Evolutionary conservation across 2,329 filamentous ascomycete species (phyloP), one percentile per base, ranked within the genome.

Genomic region (Ustilaginoidea virens): DNA sequence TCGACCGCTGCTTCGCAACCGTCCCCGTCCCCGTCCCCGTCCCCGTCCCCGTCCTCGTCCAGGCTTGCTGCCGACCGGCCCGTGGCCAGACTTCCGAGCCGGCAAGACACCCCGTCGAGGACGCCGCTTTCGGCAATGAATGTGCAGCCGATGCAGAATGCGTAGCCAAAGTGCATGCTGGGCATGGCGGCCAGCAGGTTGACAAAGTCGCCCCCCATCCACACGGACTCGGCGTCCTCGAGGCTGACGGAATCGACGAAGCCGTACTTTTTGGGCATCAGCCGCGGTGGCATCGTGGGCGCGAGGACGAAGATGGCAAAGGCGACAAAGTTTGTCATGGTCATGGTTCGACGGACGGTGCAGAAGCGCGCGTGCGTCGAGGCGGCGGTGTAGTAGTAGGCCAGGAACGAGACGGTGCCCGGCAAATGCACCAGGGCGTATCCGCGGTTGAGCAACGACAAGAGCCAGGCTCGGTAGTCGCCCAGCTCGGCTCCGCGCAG

Each of bases 351-450:
- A 16, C 66, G 56, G 19, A 60, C 57, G 9, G 53, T 47, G 36
- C 66, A 60, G 45, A 67, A 71, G 12, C 61, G 53, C 40, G 65
- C 64, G 28, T 61, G 59, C 4, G 67, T 71, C 18, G 68, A 74
- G 24, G 71, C 77, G 45, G 73, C 66, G 51, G 74, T 74, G 51
- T 70, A 80, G 5, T 79, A 60, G 48, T 69, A 66, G 22, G 57
- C 49, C 7, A 55, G 45, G 40, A 78, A 80, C 18, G 74, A 60
- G 34, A 80, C 78, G 3, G 73, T 78, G 13, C 73, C 74, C 1
- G 74, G 75, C 36, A 80, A 79, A 50, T 80, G 75, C 40, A 80
- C 76, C 48, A 78, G 78, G 7, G 73, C 77, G 51, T 79, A 80
- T 14, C 66, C 65, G 43, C 73, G 64, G 50, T 79, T 80, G 34